Evolutionary conservation across 1,284 basidiomycete species (phyloP).

Genomic region (Agroathelia rolfsii): DNA sequence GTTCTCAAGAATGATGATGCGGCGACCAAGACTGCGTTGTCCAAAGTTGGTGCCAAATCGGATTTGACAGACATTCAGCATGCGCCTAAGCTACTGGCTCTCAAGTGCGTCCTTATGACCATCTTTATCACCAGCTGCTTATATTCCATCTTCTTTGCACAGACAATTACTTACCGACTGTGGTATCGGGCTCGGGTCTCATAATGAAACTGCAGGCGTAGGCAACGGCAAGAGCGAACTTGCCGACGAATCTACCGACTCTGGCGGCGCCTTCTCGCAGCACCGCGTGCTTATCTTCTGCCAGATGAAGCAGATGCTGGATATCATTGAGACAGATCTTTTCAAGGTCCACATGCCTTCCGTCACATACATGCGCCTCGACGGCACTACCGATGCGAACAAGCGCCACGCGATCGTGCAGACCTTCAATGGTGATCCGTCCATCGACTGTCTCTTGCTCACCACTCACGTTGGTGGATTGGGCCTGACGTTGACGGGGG

Average conservation of each 20-base stretch:
- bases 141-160: slow-evolving; percentile 8
- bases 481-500: slow-evolving; percentile 93
- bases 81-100: slow-evolving; percentile 89
- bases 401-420: slow-evolving; percentile 95
- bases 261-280: slow-evolving; percentile 67
- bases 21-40: slow-evolving; percentile 54
- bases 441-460: slow-evolving; percentile 91
- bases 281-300: slow-evolving; percentile 99
- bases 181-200: slow-evolving; percentile 72
- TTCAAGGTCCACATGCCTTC: slow-evolving; percentile 91
- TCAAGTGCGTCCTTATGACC: slow-evolving; percentile 54
- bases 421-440: slow-evolving; percentile 96
- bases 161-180: slow-evolving; percentile 93
- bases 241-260: slow-evolving; percentile 46
- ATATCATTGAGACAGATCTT: slow-evolving; percentile 92
- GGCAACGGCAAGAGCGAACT: slow-evolving; percentile 56
- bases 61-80: slow-evolving; percentile 75
- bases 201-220: slow-evolving; percentile 33
- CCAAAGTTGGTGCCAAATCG: slow-evolving; percentile 37
- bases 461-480: slow-evolving; percentile 97
- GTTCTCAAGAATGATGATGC: slow-evolving; percentile 66
- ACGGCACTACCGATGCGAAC: slow-evolving; percentile 81
- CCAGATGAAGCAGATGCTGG: slow-evolving; percentile 98
- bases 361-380: slow-evolving; percentile 96
- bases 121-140: slow-evolving; percentile 4